phyloP scores from a whole-genome alignment of 2,329 filamentous ascomycete genomes.

The Aspergillus phoenicis region DNA sequence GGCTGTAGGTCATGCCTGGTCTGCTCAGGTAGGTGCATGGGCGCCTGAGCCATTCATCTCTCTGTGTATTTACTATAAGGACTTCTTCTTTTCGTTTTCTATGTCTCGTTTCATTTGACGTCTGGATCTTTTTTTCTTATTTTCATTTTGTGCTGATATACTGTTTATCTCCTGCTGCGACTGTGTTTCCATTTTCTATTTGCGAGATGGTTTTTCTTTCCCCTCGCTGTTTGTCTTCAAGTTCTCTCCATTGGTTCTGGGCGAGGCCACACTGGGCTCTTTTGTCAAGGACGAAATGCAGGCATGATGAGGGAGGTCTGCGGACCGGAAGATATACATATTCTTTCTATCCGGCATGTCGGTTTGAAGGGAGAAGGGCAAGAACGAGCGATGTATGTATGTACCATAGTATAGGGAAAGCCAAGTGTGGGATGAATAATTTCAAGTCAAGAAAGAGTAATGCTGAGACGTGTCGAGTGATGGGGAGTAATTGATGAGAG shows the following conservation, averaged over 20 bases:
- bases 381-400: conserved; percentile 12
- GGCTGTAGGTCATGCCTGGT: conserved; percentile 9
- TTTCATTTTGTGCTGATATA: conserved; percentile 21
- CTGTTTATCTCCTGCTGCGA: conserved; percentile 18
- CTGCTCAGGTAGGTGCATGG: conserved; percentile 16
- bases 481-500: neutral
- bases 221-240: neutral
- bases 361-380: neutral
- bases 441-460: neutral
- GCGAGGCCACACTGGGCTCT: conserved; percentile 20
- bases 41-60: conserved; percentile 24
- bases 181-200: neutral
- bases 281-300: conserved; percentile 12
- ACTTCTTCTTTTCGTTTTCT: conserved; percentile 3
- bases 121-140: neutral
- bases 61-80: conserved; percentile 33
- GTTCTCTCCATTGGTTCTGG: conserved; percentile 5
- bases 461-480: neutral
- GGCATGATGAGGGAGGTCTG: conserved; percentile 1
- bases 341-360: neutral
- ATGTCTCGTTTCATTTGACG: neutral
- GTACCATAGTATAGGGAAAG: conserved; percentile 17
- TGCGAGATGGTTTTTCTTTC: conserved; percentile 2
- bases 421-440: neutral
- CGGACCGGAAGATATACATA: neutral